A percentile compares a stretch with the other conserved stretches of the same genome.
Evolutionary conservation across 2,329 filamentous ascomycete genomes (phyloP).

Genomic region (Amphichorda felina): DNA sequence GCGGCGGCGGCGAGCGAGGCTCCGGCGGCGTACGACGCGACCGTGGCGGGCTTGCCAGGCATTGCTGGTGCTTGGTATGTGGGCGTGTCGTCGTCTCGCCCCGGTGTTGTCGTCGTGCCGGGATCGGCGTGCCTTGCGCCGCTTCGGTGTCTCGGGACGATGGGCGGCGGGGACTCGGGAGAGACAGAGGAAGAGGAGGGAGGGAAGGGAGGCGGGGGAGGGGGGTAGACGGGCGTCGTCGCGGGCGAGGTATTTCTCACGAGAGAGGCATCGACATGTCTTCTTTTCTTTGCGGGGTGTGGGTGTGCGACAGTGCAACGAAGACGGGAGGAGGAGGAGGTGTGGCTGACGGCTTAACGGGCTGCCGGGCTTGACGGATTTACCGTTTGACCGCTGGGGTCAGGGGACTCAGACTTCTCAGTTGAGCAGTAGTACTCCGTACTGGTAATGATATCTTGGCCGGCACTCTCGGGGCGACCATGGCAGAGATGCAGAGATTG

Average conservation of each 20-base stretch:
- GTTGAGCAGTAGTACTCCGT: not conserved
- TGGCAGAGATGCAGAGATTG: too few species aligned
- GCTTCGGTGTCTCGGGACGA: not conserved
- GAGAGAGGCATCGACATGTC: not conserved
- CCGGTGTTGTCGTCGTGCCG: too few species aligned
- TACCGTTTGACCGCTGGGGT: too few species aligned
- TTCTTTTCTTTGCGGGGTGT: not conserved
- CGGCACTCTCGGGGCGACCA: too few species aligned
- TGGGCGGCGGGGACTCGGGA: not conserved
- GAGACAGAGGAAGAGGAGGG: not conserved
- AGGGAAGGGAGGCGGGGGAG: not conserved
- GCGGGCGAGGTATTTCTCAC: not conserved
- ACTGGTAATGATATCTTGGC: too few species aligned
- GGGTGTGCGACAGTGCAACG: not conserved
- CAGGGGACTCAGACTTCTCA: not conserved
- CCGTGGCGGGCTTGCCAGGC: slow-evolving; percentile 23
- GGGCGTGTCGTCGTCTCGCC: not conserved
- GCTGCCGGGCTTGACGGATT: too few species aligned
- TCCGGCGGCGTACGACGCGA: slow-evolving; percentile 83
- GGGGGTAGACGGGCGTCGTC: too few species aligned
- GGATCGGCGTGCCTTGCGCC: too few species aligned
- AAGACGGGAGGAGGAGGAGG: not conserved
- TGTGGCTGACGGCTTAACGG: too few species aligned
- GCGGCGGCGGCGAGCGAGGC: slow-evolving; percentile 91
- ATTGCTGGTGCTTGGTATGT: slow-evolving; percentile 9